Percentiles rank a stretch among this genome's conserved stretches.
phyloP scores from a whole-genome alignment of 169 alveolate species.

The Eimeria brunetti region DNA sequence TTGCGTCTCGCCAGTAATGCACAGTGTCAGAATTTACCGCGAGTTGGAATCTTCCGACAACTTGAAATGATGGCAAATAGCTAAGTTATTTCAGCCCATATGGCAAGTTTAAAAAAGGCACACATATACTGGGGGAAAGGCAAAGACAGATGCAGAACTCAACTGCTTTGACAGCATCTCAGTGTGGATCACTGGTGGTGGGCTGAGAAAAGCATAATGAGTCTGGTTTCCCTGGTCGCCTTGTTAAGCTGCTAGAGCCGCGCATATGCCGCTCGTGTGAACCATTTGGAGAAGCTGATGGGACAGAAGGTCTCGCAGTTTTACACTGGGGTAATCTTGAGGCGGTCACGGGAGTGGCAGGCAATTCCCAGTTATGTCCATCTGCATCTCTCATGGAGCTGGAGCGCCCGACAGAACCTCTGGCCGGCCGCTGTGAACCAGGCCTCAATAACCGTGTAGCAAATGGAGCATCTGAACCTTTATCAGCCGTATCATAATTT shows the following conservation, averaged over 20 bases:
- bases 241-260: slow-evolving; percentile 13
- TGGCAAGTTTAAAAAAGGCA: background rate
- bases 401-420: slow-evolving; percentile 57
- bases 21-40: background rate
- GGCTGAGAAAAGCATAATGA: slow-evolving; percentile 23
- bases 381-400: slow-evolving; percentile 40
- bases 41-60: background rate
- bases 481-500: slow-evolving; percentile 11
- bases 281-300: slow-evolving; percentile 32
- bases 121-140: background rate
- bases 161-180: background rate
- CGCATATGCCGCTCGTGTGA: slow-evolving; percentile 58
- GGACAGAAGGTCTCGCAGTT: slow-evolving; percentile 16
- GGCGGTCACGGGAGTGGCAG: slow-evolving; percentile 48
- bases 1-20: background rate
- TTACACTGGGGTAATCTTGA: slow-evolving; percentile 48
- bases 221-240: slow-evolving; percentile 53
- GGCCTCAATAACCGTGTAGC: background rate
- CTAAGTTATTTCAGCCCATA: background rate
- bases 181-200: slow-evolving; percentile 18
- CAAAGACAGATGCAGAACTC: background rate
- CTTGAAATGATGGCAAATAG: background rate
- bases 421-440: slow-evolving; percentile 35
- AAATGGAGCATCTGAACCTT: background rate
- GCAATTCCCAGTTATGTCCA: slow-evolving; percentile 38